These are phyloP conservation scores for Kitagawia praeruptora DNA, from an alignment of 129 eudicot genomes.

Conservation along the genomic window DNA sequence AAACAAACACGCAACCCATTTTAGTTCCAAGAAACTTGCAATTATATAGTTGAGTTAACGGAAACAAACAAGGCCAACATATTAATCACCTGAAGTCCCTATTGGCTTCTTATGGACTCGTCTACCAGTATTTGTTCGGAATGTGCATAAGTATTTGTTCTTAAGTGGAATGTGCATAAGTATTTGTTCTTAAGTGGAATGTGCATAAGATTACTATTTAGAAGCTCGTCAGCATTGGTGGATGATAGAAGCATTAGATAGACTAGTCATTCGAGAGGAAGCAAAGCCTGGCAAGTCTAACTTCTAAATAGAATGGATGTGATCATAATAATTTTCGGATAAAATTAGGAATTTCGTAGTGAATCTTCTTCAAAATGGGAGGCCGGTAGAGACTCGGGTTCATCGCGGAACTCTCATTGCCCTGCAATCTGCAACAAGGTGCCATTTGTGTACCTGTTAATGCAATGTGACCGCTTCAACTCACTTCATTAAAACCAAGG, in stretches of 20 bases:
- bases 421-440: background rate
- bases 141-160: no score
- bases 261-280: slow-evolving; percentile 22
- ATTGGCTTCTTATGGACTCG: no score
- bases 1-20: no score
- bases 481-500: background rate
- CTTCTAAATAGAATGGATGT: background rate
- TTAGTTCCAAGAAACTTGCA: no score
- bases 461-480: background rate
- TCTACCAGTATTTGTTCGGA: no score
- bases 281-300: slow-evolving; percentile 3
- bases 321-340: background rate
- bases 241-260: slow-evolving; percentile 82
- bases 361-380: background rate
- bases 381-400: background rate
- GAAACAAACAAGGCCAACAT: no score
- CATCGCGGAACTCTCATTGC: background rate
- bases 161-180: no score
- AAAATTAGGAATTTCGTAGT: background rate
- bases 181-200: no score
- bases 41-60: no score
- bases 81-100: no score
- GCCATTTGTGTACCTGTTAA: background rate
- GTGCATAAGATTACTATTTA: no score
- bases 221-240: slow-evolving; percentile 67